A percentile compares a stretch with the other conserved stretches of the same genome.
Evolutionary conservation across 495 filamentous ascomycete genomes (phyloP).

Genomic region (Xylaria acuta): DNA sequence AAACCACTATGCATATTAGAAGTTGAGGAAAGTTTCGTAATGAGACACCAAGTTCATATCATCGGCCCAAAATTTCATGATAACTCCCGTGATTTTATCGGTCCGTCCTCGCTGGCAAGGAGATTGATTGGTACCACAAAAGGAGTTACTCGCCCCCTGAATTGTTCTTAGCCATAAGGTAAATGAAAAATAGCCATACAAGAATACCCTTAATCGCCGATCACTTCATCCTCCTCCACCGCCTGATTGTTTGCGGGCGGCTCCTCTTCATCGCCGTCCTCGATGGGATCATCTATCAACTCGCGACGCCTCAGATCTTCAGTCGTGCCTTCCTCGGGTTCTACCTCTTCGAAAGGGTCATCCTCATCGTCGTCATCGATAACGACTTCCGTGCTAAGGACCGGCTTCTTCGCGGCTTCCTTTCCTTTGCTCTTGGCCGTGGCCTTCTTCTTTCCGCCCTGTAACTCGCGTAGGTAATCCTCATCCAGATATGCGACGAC

Average conservation of each 20-base stretch:
- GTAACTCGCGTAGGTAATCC: slow-evolving; percentile 48
- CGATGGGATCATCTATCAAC: slow-evolving; percentile 60
- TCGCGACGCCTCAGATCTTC: slow-evolving; percentile 69
- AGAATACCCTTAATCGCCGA: slow-evolving; percentile 66
- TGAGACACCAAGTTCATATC: background rate
- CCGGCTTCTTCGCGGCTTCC: slow-evolving; percentile 50
- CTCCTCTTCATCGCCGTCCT: slow-evolving; percentile 58
- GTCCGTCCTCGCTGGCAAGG: background rate
- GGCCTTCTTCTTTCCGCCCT: slow-evolving; percentile 50
- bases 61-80: background rate
- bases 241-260: slow-evolving; percentile 40
- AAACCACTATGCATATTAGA: background rate
- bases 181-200: slow-evolving; percentile 19
- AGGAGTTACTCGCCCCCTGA: background rate
- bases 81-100: slow-evolving; percentile 1
- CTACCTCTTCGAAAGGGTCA: slow-evolving; percentile 56
- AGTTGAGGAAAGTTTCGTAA: background rate
- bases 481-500: slow-evolving; percentile 77
- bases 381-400: slow-evolving; percentile 53
- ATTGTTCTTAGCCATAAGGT: background rate
- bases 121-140: background rate
- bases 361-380: slow-evolving; percentile 58
- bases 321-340: slow-evolving; percentile 58
- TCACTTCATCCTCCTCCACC: slow-evolving; percentile 69
- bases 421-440: slow-evolving; percentile 56